phyloP scores from a whole-genome alignment of 108 stramenopile species.

The Nitzschia putrida region DNA sequence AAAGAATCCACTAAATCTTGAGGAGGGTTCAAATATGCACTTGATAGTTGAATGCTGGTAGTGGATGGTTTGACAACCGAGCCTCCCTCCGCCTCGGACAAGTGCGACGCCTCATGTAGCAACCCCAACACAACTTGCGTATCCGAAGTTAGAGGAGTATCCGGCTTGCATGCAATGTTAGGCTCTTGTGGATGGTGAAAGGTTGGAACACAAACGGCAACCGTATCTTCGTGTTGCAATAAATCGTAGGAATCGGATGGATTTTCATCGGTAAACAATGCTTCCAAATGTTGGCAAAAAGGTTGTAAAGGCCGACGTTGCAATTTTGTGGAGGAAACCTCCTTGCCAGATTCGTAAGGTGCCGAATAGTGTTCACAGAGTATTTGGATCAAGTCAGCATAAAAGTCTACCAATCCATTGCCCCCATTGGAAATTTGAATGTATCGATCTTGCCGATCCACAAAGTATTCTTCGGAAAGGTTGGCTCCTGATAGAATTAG shows the following conservation, averaged over 20 bases:
- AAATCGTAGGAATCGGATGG: not conserved
- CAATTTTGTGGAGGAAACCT: not conserved
- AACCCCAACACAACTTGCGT: slow-evolving; percentile 33
- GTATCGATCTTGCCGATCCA: slow-evolving; percentile 80
- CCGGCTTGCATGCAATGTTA: not conserved
- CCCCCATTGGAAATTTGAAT: slow-evolving; percentile 64
- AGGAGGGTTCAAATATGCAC: slow-evolving; percentile 85
- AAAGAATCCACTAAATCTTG: slow-evolving; percentile 37
- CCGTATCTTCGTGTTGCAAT: slow-evolving; percentile 9
- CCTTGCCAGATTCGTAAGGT: slow-evolving; percentile 30
- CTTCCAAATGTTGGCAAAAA: slow-evolving; percentile 6
- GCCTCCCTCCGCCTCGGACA: not conserved
- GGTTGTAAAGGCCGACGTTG: not conserved
- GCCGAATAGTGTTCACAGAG: slow-evolving; percentile 54
- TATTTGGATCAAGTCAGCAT: slow-evolving; percentile 59
- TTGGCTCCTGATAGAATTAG: slow-evolving; percentile 83
- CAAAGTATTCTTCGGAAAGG: slow-evolving; percentile 83
- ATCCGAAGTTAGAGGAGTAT: slow-evolving; percentile 20
- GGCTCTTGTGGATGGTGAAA: slow-evolving; percentile 18
- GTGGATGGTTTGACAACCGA: slow-evolving; percentile 1
- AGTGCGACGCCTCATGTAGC: slow-evolving; percentile 14
- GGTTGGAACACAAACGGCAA: slow-evolving; percentile 25
- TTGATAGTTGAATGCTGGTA: slow-evolving; percentile 56
- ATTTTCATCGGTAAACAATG: slow-evolving; percentile 11
- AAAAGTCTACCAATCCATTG: slow-evolving; percentile 79